Evolutionary conservation across 176 grass and related monocot species (phyloP).

Genomic region (barley (Hordeum vulgare)): MorexV3_pseudomolecules_assembly NC_058520.1:339311070-339311569

Average conservation of each 20-base stretch:
- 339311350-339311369: conserved; percentile 32
- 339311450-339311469: no score
- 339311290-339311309: conserved; percentile 24
- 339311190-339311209: conserved; percentile 31
- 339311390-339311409: not conserved
- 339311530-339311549: no score
- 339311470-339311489: no score
- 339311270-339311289: conserved; percentile 21
- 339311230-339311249: not conserved
- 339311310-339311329: not conserved
- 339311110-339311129: not conserved
- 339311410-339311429: no score
- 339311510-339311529: no score
- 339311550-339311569: no score
- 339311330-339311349: conserved; percentile 26
- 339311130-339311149: not conserved
- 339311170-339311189: not conserved
- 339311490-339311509: no score
- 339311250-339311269: conserved; percentile 37
- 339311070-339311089: not conserved
- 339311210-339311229: conserved; percentile 40
- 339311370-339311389: not conserved
- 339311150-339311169: not conserved
- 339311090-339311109: conserved; percentile 11
- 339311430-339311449: no score